These are phyloP conservation scores for Trapa bicornis DNA, from an alignment of 345 rosid genomes.

Conservation along the genomic window DNA sequence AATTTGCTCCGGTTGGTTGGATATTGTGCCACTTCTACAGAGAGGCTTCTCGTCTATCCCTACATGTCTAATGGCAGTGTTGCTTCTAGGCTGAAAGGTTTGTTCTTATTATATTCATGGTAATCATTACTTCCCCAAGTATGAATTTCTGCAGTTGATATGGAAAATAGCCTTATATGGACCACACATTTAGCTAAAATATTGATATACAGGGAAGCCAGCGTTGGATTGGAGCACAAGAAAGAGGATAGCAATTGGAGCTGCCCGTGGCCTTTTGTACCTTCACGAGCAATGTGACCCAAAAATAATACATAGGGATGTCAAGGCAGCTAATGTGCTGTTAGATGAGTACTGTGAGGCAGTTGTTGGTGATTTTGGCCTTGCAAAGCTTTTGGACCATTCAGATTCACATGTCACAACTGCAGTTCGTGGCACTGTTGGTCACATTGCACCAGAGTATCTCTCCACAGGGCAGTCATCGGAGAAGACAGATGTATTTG, in stretches of 20 bases:
- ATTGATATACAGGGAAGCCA: constrained; percentile 45
- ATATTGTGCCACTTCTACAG: constrained; percentile 57
- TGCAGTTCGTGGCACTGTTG: constrained; percentile 90
- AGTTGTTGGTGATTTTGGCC: constrained; percentile 93
- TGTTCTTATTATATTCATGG: constrained; percentile 13
- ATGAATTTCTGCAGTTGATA: neutral
- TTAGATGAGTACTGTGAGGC: constrained; percentile 79
- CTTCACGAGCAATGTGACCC: constrained; percentile 95
- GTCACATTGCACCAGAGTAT: constrained; percentile 91
- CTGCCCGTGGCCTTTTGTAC: constrained; percentile 81
- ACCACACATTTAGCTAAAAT: neutral
- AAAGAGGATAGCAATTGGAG: constrained; percentile 84
- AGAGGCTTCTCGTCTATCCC: constrained; percentile 86
- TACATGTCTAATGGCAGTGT: constrained; percentile 95
- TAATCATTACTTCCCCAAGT: neutral
- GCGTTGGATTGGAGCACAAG: constrained; percentile 77
- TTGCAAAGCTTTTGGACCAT: constrained; percentile 85
- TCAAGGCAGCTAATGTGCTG: constrained; percentile 85
- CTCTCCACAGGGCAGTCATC: constrained; percentile 98
- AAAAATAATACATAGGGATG: constrained; percentile 85
- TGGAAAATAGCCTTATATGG: neutral
- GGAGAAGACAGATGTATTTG: constrained; percentile 91
- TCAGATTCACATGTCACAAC: constrained; percentile 90
- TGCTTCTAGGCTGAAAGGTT: constrained; percentile 87
- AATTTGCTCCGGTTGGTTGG: constrained; percentile 72